These are phyloP conservation scores for Phytopythium helicoides DNA, from an alignment of 352 stramenopile species.

Conservation along the genomic window DNA sequence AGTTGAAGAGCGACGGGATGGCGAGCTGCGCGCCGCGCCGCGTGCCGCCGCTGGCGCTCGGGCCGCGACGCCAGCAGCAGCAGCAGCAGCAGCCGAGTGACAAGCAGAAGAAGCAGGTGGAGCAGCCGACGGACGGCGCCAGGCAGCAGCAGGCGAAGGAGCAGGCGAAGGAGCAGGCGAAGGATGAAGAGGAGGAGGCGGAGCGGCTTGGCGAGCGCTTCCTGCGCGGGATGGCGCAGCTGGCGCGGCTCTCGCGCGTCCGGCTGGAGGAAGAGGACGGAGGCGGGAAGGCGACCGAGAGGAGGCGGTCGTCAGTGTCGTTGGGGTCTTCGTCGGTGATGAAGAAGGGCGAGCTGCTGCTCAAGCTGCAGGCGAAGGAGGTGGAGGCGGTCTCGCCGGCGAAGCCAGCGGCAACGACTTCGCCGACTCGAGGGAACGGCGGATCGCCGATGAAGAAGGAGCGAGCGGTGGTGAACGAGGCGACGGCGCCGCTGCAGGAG, in stretches of 20 bases:
- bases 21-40: conserved; percentile 22
- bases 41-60: conserved; percentile 44
- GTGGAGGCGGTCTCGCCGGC: not conserved
- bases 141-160: too few relatives aligned
- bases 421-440: not conserved
- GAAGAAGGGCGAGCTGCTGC: not conserved
- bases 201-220: conserved; percentile 53
- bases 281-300: not conserved
- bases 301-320: not conserved
- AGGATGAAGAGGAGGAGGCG: conserved; percentile 10
- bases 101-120: conserved; percentile 2
- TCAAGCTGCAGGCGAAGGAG: not conserved
- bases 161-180: not conserved
- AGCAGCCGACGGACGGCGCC: too few relatives aligned
- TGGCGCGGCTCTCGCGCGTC: conserved; percentile 35
- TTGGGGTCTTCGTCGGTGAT: not conserved
- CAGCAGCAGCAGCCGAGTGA: conserved; percentile 10
- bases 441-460: conserved; percentile 3
- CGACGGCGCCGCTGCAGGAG: conserved; percentile 27
- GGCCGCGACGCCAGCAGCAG: conserved; percentile 26
- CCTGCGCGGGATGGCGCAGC: conserved; percentile 50
- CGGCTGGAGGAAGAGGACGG: conserved; percentile 7
- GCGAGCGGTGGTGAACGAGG: conserved; percentile 3
- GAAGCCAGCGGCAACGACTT: not conserved
- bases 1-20: not conserved